Evolutionary conservation across 1,284 basidiomycete species (phyloP), one percentile per base, ranked within the genome.

Genomic region (Wolfiporia cocos): DNA sequence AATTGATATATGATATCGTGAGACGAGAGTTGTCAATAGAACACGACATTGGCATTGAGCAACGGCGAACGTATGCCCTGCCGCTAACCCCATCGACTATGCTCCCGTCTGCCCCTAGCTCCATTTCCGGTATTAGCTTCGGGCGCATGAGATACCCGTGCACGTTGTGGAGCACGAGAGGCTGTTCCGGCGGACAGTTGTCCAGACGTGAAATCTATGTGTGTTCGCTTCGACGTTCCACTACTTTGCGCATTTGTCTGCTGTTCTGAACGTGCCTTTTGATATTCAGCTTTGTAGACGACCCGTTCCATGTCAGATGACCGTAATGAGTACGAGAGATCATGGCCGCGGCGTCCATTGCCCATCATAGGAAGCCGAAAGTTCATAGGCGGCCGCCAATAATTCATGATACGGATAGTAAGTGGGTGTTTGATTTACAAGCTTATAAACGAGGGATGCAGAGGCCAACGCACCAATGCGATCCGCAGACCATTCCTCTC

Each of bases 401-500:
- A 28, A 4, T 4, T 26, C 2, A 12, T 20, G 9, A n/a, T n/a
- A n/a, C n/a, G n/a, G n/a, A n/a, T 12, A 14, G 32, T 17, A 34
- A 26, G 33, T 15, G 32, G 17, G 24, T 6, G 29, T 28, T n/a
- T 17, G 12, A 34, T 28, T 23, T 17, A 12, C 30, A 19, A 21
- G 18, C 21, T 4, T 29, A 17, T 3, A 11, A 18, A 34, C 10
- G 5, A 14, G 5, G 3, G 32, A 33, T 3, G 17, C 26, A 22
- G 20, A n/a, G 11, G 4, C n/a, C 26, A 10, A 60, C 64, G 60
- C 65, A 86, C 84, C 83, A 57, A 88, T 78, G 54, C 67, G 70
- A 38, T 81, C 78, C 23, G 84, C 76, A 60, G 71, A 79, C 85
- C 81, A 89, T 43, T 76, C 81, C 1, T 70, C 65, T 41, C 70